These are phyloP conservation scores for Aeminium ludgeri DNA, from an alignment of 495 filamentous ascomycete species.

Conservation along the genomic window DNA sequence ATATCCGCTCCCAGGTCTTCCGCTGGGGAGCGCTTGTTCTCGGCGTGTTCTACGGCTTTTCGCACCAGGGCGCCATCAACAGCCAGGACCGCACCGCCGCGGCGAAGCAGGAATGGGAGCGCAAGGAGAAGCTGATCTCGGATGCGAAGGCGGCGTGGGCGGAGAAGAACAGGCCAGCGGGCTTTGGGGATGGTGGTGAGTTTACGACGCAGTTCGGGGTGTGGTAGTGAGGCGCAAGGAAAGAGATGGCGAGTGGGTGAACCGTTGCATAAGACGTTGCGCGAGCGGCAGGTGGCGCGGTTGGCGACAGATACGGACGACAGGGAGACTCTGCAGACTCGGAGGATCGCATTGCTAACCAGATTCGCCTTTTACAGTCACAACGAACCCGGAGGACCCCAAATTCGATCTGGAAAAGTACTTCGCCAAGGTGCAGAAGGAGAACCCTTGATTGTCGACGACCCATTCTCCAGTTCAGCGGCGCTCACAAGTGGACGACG, in stretches of 20 bases:
- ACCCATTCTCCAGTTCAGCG: too few species aligned
- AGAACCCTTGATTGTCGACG: not conserved
- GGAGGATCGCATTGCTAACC: too few species aligned
- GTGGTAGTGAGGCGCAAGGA: not conserved
- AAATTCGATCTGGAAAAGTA: slow-evolving; percentile 84
- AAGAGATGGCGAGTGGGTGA: not conserved
- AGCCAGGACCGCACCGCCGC: slow-evolving; percentile 45
- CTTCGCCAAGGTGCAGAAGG: slow-evolving; percentile 40
- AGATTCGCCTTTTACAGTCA: slow-evolving; percentile 35
- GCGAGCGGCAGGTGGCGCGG: too few species aligned
- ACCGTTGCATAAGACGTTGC: too few species aligned
- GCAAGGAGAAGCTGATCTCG: slow-evolving; percentile 72
- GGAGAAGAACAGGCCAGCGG: slow-evolving; percentile 48
- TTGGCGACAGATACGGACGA: too few species aligned
- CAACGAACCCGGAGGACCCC: slow-evolving; percentile 66
- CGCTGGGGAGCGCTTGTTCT: slow-evolving; percentile 78
- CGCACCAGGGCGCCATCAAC: slow-evolving; percentile 65
- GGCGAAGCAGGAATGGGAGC: slow-evolving; percentile 62
- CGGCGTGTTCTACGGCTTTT: slow-evolving; percentile 83
- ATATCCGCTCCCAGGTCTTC: slow-evolving; percentile 49
- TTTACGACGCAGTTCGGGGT: not conserved
- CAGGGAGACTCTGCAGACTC: too few species aligned
- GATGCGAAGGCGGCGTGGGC: slow-evolving; percentile 81
- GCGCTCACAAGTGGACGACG: too few species aligned
- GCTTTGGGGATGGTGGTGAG: slow-evolving; percentile 38